Conservation (phyloP, 179 eudicot species). For the Sideroxylon spinosum region DNA sequence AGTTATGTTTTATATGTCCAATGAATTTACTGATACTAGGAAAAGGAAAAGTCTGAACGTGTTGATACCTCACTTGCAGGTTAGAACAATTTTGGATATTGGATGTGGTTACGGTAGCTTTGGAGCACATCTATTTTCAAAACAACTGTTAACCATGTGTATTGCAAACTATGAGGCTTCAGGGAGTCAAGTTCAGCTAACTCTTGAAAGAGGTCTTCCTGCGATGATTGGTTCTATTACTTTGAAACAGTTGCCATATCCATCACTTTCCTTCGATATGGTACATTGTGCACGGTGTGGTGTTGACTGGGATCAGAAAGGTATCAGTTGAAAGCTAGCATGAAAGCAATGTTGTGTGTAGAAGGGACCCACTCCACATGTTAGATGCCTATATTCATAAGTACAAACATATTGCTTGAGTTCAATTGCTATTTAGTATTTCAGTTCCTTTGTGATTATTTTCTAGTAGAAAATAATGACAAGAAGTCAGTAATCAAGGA, state of each 20-base stretch:
- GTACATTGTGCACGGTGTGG: slow-evolving; percentile 90
- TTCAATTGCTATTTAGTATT: neutral
- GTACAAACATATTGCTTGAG: neutral
- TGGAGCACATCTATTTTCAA: slow-evolving; percentile 90
- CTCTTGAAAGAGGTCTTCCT: slow-evolving; percentile 97
- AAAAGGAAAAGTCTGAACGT: neutral
- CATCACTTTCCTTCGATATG: slow-evolving; percentile 97
- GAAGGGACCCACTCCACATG: neutral
- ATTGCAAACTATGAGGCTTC: slow-evolving; percentile 93
- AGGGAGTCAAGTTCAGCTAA: slow-evolving; percentile 97
- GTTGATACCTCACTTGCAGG: slow-evolving; percentile 43
- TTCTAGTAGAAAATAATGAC: neutral
- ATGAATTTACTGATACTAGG: neutral
- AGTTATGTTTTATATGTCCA: neutral
- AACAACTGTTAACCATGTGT: slow-evolving; percentile 83
- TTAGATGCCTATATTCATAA: slow-evolving; percentile 1
- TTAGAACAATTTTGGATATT: slow-evolving; percentile 82
- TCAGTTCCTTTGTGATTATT: neutral
- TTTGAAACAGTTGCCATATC: slow-evolving; percentile 75
- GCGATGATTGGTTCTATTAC: slow-evolving; percentile 88
- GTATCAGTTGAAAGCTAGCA: slow-evolving; percentile 29
- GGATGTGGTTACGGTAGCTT: slow-evolving; percentile 99
- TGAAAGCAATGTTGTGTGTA: neutral
- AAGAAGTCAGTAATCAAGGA: neutral
- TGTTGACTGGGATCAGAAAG: slow-evolving; percentile 90